Percentiles rank a stretch among this genome's conserved stretches.
phyloP scores from a whole-genome alignment of 176 grass and related monocot genomes.

The Lolium multiflorum region DNA sequence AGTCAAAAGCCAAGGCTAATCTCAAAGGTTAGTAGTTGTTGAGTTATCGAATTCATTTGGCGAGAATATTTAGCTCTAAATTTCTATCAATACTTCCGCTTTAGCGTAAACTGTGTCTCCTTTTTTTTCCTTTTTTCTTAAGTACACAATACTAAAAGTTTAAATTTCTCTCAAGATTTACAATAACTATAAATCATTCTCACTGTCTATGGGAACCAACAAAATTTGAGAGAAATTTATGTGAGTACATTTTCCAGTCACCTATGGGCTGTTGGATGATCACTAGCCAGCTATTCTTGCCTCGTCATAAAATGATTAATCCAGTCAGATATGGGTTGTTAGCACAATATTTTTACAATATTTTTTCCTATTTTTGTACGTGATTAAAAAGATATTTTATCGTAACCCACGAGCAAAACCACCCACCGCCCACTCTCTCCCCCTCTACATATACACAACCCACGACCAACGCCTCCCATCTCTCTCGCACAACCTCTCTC shows the following conservation, averaged over 20 bases:
- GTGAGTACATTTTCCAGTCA: background rate
- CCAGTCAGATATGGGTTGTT: conserved; percentile 29
- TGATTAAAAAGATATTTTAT: conserved; percentile 12
- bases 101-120: no score
- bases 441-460: conserved; percentile 39
- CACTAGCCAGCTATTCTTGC: background rate
- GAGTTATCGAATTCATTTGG: no score
- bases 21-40: no score
- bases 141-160: no score
- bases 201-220: background rate
- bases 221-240: background rate
- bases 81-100: no score
- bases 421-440: conserved; percentile 32
- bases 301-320: conserved; percentile 9
- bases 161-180: no score
- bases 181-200: no score
- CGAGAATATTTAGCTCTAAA: no score
- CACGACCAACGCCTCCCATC: conserved; percentile 25
- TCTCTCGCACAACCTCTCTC: background rate
- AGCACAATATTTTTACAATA: background rate
- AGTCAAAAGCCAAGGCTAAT: no score
- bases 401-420: conserved; percentile 17
- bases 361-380: background rate
- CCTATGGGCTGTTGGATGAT: conserved; percentile 12
- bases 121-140: no score